Base-by-base conservation (phyloP, 75 land plant species). In the Selaginella moellendorffii region DNA sequence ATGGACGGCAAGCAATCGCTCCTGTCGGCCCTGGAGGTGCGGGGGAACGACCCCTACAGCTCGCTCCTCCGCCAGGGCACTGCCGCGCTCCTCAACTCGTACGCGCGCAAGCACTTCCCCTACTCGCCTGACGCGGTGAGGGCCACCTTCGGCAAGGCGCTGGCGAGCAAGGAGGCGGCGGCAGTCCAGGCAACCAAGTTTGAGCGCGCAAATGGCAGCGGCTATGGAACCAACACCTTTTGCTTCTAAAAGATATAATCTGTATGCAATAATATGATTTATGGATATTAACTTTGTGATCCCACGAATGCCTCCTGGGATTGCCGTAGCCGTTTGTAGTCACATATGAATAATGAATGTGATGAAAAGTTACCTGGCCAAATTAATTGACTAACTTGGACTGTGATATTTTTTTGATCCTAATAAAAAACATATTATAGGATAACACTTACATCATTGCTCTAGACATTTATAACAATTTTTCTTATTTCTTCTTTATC, bases 61-160 rank as follows among this genome's bases (percentile, higher is more conserved):
- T 46, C 65, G 0, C 71, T 73, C 24, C 22, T 58, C 17, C 46
- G 71, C 14, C 61, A 73, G 42, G 75, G 65, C 54, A 26, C 75
- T 0, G 71, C 75, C 1, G 60, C 75, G 2, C 26, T 73, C 2
- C 10, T 73, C 0, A 73, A 73, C 64, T 52, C 75, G 9, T 73
- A 67, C 36, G 17, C 54, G 26, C 28, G 51, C 71, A 27, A 18
- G 24, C 26, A 54, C 46, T 71, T 54, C 14, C 9, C 14, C 1
- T 71, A 26, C 61, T 52, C 54, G 18, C 73, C 73, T 1, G 36
- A 65, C 0, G 69, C 26, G 17, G 73, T 71, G 8, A 28, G 31
- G 51, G 19, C 22, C 0, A 17, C 17, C 46, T 59, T 71, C 26
- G 27, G 23, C 1, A 56, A 29, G 21, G 68, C 69, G 20, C 52